phyloP scores from a whole-genome alignment of 2,329 filamentous ascomycete species.

The Neofusicoccum sp. region DNA sequence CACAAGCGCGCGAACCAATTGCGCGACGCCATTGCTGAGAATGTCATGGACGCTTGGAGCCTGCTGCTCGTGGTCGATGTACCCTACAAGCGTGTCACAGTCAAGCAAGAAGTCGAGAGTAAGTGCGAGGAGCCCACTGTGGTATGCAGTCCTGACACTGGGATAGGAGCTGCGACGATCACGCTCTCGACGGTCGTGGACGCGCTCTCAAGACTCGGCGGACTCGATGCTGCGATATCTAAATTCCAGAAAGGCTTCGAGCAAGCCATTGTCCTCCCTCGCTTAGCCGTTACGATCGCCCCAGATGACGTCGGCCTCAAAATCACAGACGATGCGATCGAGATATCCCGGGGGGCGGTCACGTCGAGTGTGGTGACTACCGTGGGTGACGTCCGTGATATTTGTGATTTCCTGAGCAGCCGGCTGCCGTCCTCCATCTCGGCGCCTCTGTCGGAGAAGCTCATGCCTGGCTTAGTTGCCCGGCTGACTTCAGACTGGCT shows the following conservation, averaged over 20 bases:
- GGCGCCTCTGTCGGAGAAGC: conserved; percentile 60
- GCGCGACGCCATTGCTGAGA: conserved; percentile 63
- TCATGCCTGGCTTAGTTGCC: conserved; percentile 68
- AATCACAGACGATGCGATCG: conserved; percentile 36
- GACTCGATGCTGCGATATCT: conserved; percentile 51
- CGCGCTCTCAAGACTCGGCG: conserved; percentile 35
- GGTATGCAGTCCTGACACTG: background rate
- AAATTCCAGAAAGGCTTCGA: conserved; percentile 65
- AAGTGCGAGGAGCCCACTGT: conserved; percentile 20
- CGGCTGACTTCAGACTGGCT: conserved; percentile 74
- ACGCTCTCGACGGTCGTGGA: conserved; percentile 35
- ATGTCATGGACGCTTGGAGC: conserved; percentile 70
- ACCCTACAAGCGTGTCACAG: conserved; percentile 53
- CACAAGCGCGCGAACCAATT: conserved; percentile 64
- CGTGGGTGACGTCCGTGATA: conserved; percentile 31
- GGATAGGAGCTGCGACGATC: conserved; percentile 21
- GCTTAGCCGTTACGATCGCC: conserved; percentile 47
- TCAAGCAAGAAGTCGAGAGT: conserved; percentile 57
- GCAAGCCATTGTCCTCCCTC: conserved; percentile 58
- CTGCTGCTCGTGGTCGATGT: conserved; percentile 63
- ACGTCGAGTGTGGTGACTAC: conserved; percentile 31
- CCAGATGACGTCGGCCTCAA: conserved; percentile 31
- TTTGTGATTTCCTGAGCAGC: conserved; percentile 49
- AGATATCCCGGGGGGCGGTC: conserved; percentile 27
- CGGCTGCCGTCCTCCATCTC: conserved; percentile 50